Evolutionary conservation across 495 filamentous ascomycete genomes (phyloP).

Genomic region (Penicillium herquei): DNA sequence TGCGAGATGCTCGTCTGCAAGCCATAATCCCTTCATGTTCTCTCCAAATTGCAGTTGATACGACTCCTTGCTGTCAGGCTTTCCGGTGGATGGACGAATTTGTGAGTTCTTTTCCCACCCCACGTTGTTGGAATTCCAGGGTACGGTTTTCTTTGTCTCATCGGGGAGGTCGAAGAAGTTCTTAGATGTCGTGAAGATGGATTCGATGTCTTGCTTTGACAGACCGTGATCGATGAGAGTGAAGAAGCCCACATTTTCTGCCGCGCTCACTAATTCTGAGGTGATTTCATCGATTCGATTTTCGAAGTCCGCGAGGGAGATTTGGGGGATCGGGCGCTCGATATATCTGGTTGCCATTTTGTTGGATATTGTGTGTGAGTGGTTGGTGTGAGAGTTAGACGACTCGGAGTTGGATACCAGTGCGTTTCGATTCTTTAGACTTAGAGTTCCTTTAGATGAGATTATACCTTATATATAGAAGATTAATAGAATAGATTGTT

Average conservation of each 20-base stretch:
- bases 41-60: constrained; percentile 61
- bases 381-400: background rate
- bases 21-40: constrained; percentile 52
- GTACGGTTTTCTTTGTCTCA: constrained; percentile 48
- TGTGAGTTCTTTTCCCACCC: constrained; percentile 67
- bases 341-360: constrained; percentile 40
- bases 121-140: constrained; percentile 54
- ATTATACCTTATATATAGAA: background rate
- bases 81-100: constrained; percentile 59
- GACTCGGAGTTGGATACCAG: background rate
- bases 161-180: constrained; percentile 58
- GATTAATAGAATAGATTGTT: background rate
- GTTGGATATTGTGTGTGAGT: background rate
- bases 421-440: too few relatives aligned
- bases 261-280: constrained; percentile 50
- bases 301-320: constrained; percentile 57
- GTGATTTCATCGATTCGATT: constrained; percentile 54
- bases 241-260: constrained; percentile 66
- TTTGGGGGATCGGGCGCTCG: constrained; percentile 52
- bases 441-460: too few relatives aligned
- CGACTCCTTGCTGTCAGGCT: constrained; percentile 60
- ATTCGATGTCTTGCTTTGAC: constrained; percentile 44
- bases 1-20: constrained; percentile 44
- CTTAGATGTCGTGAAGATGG: constrained; percentile 51
- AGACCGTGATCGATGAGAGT: constrained; percentile 57